Evolutionary conservation across 805 yeast genomes (phyloP).

Genomic region (Sugiyamaella americana): DNA sequence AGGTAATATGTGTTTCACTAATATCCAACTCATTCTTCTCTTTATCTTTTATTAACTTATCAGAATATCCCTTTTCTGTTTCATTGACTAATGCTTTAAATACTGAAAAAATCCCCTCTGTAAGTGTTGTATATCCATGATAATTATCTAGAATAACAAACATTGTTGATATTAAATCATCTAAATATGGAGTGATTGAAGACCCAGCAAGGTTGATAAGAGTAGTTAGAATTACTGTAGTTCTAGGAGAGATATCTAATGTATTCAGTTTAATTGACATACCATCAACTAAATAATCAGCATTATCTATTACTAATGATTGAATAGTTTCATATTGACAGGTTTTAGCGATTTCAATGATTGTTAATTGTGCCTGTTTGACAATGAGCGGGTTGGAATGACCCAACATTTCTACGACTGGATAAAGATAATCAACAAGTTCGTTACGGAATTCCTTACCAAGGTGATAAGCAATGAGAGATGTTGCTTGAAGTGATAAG

Average conservation of each 20-base stretch:
- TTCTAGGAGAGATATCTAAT: conserved; percentile 66
- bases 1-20: neutral
- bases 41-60: conserved; percentile 31
- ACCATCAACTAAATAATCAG: conserved; percentile 76
- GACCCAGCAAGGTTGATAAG: conserved; percentile 67
- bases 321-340: conserved; percentile 49
- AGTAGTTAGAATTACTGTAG: conserved; percentile 63
- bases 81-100: conserved; percentile 35
- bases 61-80: conserved; percentile 11
- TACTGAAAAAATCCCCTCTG: conserved; percentile 66
- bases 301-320: conserved; percentile 54
- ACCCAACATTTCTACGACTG: conserved; percentile 68
- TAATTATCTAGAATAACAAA: conserved; percentile 75
- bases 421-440: conserved; percentile 64
- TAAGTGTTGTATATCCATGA: conserved; percentile 71
- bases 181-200: conserved; percentile 54
- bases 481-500: conserved; percentile 20
- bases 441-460: conserved; percentile 44
- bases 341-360: conserved; percentile 43
- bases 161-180: conserved; percentile 67
- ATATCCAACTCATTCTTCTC: conserved; percentile 29
- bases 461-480: conserved; percentile 19
- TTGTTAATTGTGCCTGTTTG: conserved; percentile 48
- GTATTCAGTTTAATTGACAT: conserved; percentile 65
- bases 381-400: conserved; percentile 43